These are phyloP conservation scores for Fraxinus sp. DNA, from an alignment of 305 asterid species.

Conservation along the genomic window DNA sequence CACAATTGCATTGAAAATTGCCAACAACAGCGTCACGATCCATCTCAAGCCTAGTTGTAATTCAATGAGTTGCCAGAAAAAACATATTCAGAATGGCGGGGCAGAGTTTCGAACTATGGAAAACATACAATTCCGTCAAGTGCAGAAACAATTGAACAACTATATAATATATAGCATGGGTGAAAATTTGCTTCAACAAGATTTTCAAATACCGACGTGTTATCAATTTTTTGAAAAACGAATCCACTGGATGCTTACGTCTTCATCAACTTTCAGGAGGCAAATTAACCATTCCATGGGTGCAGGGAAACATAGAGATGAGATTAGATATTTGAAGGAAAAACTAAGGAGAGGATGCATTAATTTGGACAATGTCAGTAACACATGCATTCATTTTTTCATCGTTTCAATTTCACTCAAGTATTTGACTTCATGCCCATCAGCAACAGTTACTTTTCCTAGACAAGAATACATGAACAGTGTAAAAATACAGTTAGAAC, in stretches of 20 bases:
- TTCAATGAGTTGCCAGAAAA: not conserved
- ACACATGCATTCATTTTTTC: not conserved
- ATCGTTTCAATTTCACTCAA: not conserved
- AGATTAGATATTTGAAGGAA: not conserved
- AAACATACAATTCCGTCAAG: not conserved
- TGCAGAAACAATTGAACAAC: not conserved
- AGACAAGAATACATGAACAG: not conserved
- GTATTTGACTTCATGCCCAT: not conserved
- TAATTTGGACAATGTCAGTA: not conserved
- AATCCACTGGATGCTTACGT: not conserved
- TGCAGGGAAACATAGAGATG: not conserved
- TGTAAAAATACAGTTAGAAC: not conserved
- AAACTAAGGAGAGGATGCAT: not conserved
- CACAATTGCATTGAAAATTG: not conserved
- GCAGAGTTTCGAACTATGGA: not conserved
- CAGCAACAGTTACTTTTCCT: not conserved
- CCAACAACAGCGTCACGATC: not conserved
- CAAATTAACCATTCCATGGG: not conserved
- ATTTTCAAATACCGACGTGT: not conserved
- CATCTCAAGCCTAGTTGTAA: not conserved
- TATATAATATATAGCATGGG: not conserved
- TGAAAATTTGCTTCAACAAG: not conserved
- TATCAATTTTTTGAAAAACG: not conserved
- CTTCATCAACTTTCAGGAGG: not conserved
- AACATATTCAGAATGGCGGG: not conserved